A percentile compares a stretch with the other conserved stretches of the same genome.
Evolutionary conservation across 257 asterid genomes (phyloP).

Genomic region (Solanum chaucha): DNA sequence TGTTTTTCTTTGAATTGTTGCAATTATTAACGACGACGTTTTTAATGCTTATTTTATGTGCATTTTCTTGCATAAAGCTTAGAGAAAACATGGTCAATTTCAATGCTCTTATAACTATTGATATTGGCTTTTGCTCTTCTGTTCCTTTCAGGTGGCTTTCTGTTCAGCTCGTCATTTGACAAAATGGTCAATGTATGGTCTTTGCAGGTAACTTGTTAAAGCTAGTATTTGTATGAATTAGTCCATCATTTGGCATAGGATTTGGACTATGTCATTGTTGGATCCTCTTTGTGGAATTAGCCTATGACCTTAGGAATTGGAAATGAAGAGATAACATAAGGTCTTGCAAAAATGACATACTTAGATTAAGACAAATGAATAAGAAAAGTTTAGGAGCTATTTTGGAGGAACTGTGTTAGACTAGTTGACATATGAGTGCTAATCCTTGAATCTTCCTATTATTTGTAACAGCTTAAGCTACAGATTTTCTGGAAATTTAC

Average conservation of each 20-base stretch:
- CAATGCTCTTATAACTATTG: not conserved
- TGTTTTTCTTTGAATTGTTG: not conserved
- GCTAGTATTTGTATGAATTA: not conserved
- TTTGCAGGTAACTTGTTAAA: slow-evolving; percentile 47
- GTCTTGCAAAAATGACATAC: not conserved
- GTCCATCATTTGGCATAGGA: not conserved
- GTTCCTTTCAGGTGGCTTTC: slow-evolving; percentile 51
- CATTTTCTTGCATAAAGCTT: not conserved
- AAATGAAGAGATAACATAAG: not conserved
- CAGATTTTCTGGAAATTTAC: not conserved
- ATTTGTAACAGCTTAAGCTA: not conserved
- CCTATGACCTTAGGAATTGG: not conserved
- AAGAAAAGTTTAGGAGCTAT: not conserved
- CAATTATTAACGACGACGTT: not conserved
- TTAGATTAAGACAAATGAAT: not conserved
- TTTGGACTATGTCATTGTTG: not conserved
- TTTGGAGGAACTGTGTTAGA: not conserved
- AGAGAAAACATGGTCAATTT: not conserved
- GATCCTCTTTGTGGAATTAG: not conserved
- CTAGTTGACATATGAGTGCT: not conserved
- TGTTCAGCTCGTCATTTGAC: slow-evolving; percentile 93
- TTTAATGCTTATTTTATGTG: not conserved
- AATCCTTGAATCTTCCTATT: not conserved
- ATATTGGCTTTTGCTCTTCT: not conserved
- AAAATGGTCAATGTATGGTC: slow-evolving; percentile 79